Evolutionary conservation across 345 rosid species (phyloP), one percentile per base, ranked within the genome.

Genomic region (Populus euphratica): DNA sequence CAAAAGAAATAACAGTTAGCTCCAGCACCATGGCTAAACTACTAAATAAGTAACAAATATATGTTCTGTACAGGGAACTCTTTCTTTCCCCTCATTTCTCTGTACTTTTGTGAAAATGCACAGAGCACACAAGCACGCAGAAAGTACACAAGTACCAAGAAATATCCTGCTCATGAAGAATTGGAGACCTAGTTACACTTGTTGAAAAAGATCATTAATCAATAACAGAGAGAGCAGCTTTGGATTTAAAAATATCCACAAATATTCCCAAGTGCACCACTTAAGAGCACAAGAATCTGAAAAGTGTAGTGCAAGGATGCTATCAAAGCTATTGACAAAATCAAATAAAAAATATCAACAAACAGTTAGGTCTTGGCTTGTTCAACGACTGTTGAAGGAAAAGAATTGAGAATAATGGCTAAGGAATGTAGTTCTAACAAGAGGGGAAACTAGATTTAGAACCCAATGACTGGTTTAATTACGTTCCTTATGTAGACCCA

Each of bases 1-100:
- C 47, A 78, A 52, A 72, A 68, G 27, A 72, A 80, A 77, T 79
- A 76, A 27, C 29, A 23, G 59, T 77, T 66, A 71, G 79, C 18
- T 67, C 72, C 68, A 25, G 65, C 64, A 76, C 16, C 50, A 31
- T 33, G 61, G 75, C 61, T 56, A 69, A 69, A 63, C 54, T 18
- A 65, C 77, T 39, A 72, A 78, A 47, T 41, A 76, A 59, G 38
- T 54, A 70, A 68, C 35, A 70, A 66, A 44, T 56, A 75, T 9
- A 66, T 49, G 17, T 69, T 29, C 2, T 3, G 23, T 16, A 66
- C 11, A 72, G 2, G 44, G 11, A 65, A 31, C 14, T 16, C 31
- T 44, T 27, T 17, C 49, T 47, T 21, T 33, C 77, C 41, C 54
- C 21, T 43, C 35, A 13, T 65, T 72, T 56, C 38, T 25, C 41